Evolutionary conservation across 306 rosid species (phyloP).

Genomic region (Cicer bijugum): DNA sequence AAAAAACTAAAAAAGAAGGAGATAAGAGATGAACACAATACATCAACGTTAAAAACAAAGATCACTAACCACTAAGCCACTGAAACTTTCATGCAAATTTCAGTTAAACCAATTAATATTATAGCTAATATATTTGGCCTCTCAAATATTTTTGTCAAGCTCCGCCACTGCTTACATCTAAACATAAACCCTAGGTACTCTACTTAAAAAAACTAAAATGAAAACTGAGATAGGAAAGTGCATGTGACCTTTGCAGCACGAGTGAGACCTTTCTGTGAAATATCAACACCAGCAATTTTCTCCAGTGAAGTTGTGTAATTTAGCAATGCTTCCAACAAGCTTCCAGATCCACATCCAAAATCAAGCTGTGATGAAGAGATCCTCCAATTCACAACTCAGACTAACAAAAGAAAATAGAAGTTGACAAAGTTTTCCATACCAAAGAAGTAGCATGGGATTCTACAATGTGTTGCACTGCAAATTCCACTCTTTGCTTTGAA

Average conservation of each 20-base stretch:
- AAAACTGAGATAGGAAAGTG: slow-evolving; percentile 31
- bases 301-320: slow-evolving; percentile 73
- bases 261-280: slow-evolving; percentile 78
- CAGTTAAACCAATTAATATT: too few species aligned
- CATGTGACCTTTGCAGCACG: slow-evolving; percentile 88
- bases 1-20: too few species aligned
- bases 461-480: slow-evolving; percentile 74
- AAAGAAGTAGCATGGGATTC: slow-evolving; percentile 72
- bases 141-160: too few species aligned
- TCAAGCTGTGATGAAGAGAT: slow-evolving; percentile 70
- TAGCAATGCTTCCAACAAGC: slow-evolving; percentile 88
- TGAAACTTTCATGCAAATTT: too few species aligned
- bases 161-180: neutral
- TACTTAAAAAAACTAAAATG: slow-evolving; percentile 2
- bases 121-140: too few species aligned
- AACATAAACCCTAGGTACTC: slow-evolving; percentile 20
- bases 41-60: too few species aligned
- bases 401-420: slow-evolving; percentile 32
- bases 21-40: too few species aligned
- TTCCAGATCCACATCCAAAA: slow-evolving; percentile 99
- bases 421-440: slow-evolving; percentile 56
- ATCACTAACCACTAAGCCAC: too few species aligned
- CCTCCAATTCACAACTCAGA: slow-evolving; percentile 42
- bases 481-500: slow-evolving; percentile 95
- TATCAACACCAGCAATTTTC: slow-evolving; percentile 87